Percentiles rank a stretch among this genome's conserved stretches.
phyloP scores from a whole-genome alignment of 306 rosid species.

The Echinosophora koreensis region DNA sequence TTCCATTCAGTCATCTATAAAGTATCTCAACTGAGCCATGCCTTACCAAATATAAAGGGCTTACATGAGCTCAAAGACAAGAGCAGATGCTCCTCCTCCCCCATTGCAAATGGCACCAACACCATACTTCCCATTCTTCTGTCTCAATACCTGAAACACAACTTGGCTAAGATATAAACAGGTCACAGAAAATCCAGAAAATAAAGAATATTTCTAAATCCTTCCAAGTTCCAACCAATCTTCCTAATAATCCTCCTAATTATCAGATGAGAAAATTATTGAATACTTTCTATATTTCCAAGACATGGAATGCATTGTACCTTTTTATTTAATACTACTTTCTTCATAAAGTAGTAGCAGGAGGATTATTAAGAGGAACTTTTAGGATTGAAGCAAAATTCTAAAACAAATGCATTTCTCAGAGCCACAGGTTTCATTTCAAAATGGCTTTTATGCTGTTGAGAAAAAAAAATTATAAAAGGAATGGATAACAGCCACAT shows the following conservation, averaged over 20 bases:
- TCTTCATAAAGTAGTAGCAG: too few relatives aligned
- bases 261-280: too few relatives aligned
- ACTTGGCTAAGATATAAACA: slow-evolving; percentile 37
- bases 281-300: too few relatives aligned
- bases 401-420: background rate
- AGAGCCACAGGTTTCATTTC: slow-evolving; percentile 24
- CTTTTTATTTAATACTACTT: too few relatives aligned
- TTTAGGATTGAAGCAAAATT: too few relatives aligned
- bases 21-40: slow-evolving; percentile 5
- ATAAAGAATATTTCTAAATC: background rate
- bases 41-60: slow-evolving; percentile 43
- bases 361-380: too few relatives aligned
- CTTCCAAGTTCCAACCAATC: too few relatives aligned
- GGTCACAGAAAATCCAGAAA: slow-evolving; percentile 5
- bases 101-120: slow-evolving; percentile 90
- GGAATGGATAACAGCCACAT: background rate
- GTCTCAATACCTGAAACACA: slow-evolving; percentile 78
- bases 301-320: too few relatives aligned
- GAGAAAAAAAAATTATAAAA: slow-evolving; percentile 13
- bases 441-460: background rate
- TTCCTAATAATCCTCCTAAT: too few relatives aligned
- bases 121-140: slow-evolving; percentile 83
- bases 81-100: slow-evolving; percentile 98
- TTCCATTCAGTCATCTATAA: background rate
- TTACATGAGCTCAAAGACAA: slow-evolving; percentile 87